Evolutionary conservation across 345 rosid species (phyloP).

Genomic region (Iberis pinnata): DNA sequence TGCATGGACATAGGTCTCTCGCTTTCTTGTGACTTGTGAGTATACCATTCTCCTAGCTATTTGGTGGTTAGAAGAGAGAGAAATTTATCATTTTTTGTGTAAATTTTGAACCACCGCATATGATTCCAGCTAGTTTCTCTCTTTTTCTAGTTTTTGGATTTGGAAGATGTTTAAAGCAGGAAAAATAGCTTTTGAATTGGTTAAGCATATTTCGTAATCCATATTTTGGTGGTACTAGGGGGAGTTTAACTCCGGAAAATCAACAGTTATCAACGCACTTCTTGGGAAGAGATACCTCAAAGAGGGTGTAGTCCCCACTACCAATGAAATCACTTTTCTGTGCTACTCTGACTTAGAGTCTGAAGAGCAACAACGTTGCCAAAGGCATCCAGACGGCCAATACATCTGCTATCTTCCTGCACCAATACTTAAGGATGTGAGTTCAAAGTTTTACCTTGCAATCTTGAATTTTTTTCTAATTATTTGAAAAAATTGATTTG

Average conservation of each 20-base stretch:
- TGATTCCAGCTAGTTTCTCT: neutral
- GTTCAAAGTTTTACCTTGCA: conserved; percentile 16
- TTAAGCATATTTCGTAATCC: conserved; percentile 3
- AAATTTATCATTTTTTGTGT: neutral
- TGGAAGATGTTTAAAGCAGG: neutral
- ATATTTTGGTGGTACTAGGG: conserved; percentile 46
- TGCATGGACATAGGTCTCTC: neutral
- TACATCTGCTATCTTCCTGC: conserved; percentile 79
- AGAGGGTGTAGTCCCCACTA: conserved; percentile 91
- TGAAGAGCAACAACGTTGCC: conserved; percentile 63
- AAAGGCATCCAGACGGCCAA: conserved; percentile 92
- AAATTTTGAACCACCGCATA: neutral
- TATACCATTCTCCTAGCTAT: conserved; percentile 3
- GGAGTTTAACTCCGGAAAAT: conserved; percentile 94
- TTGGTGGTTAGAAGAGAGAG: neutral
- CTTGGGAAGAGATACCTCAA: conserved; percentile 86
- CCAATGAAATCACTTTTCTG: conserved; percentile 87
- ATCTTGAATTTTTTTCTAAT: neutral
- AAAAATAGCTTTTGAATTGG: conserved; percentile 2
- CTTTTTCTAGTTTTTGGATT: neutral
- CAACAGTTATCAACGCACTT: conserved; percentile 87
- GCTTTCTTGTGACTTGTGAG: conserved; percentile 9
- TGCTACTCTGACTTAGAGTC: conserved; percentile 56
- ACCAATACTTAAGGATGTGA: conserved; percentile 83
- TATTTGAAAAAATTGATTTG: conserved; percentile 17